Evolutionary conservation across 768 basidiomycete species (phyloP).

Genomic region (Lentinula aciculospora): DNA sequence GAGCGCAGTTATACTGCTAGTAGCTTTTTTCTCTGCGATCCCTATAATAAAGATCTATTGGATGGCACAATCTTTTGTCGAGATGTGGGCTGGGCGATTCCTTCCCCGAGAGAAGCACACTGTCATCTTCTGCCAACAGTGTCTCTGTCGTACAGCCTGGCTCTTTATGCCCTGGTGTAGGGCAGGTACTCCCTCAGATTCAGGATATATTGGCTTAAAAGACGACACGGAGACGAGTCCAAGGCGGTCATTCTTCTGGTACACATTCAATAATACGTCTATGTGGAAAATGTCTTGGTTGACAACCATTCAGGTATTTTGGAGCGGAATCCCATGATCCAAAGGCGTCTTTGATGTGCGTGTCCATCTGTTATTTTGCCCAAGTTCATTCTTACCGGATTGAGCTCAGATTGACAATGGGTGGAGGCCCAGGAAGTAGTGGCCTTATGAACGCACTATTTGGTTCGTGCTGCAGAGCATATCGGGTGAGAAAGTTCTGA

Average conservation of each 20-base stretch:
- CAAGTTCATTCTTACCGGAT: background rate
- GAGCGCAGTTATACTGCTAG: too few relatives aligned
- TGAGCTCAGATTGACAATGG: constrained; percentile 22
- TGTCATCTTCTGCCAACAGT: background rate
- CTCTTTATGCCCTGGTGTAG: constrained; percentile 9
- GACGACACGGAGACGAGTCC: constrained; percentile 19
- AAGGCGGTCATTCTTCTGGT: background rate
- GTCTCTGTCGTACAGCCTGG: constrained; percentile 8
- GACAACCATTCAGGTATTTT: constrained; percentile 23
- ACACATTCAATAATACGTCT: background rate
- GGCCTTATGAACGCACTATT: constrained; percentile 22
- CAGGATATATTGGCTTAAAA: constrained; percentile 24
- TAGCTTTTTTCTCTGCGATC: too few relatives aligned
- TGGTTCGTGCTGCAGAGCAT: constrained; percentile 21
- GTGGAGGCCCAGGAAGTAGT: constrained; percentile 27
- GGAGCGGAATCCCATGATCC: constrained; percentile 21
- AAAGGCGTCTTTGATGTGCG: constrained; percentile 26
- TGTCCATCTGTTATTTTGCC: background rate
- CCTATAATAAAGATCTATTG: too few relatives aligned
- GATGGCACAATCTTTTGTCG: too few relatives aligned
- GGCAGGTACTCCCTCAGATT: constrained; percentile 12
- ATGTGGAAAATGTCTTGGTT: background rate
- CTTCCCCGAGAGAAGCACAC: background rate
- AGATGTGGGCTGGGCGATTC: background rate
- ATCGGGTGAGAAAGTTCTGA: constrained; percentile 8